Evolutionary conservation across 2,329 filamentous ascomycete genomes (phyloP).

Genomic region (Cladosporium cucumerinum): DNA sequence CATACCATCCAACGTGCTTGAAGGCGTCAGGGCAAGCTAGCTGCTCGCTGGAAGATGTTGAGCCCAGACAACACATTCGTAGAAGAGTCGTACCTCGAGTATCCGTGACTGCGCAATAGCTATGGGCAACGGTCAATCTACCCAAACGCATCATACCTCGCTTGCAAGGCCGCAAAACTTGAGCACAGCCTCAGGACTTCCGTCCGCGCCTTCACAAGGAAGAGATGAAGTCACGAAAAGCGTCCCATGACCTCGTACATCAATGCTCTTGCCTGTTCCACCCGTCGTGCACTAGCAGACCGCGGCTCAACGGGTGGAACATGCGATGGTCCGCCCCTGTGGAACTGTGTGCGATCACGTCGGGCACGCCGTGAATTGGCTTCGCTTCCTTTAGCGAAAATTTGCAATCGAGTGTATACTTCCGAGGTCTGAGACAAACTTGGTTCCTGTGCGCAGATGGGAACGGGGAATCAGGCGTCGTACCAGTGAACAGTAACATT

Average conservation of each 20-base stretch:
- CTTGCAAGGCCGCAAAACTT: not conserved
- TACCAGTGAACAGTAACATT: not conserved
- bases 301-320: constrained; percentile 10
- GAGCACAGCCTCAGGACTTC: not conserved
- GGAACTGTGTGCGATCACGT: not conserved
- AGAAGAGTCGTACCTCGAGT: too few relatives aligned
- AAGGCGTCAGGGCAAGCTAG: too few relatives aligned
- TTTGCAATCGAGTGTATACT: not conserved
- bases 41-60: too few relatives aligned
- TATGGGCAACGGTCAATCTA: not conserved
- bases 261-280: not conserved
- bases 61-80: too few relatives aligned
- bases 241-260: not conserved
- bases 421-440: not conserved
- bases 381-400: not conserved
- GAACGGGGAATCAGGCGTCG: not conserved
- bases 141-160: not conserved
- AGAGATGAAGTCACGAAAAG: not conserved
- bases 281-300: not conserved
- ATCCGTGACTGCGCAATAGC: not conserved
- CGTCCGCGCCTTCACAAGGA: not conserved
- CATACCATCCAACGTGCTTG: too few relatives aligned
- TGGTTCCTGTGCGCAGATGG: not conserved
- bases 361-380: not conserved
- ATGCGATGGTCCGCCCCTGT: not conserved